phyloP scores from a whole-genome alignment of 2,329 filamentous ascomycete genomes.

The Epichloe hybrida region DNA sequence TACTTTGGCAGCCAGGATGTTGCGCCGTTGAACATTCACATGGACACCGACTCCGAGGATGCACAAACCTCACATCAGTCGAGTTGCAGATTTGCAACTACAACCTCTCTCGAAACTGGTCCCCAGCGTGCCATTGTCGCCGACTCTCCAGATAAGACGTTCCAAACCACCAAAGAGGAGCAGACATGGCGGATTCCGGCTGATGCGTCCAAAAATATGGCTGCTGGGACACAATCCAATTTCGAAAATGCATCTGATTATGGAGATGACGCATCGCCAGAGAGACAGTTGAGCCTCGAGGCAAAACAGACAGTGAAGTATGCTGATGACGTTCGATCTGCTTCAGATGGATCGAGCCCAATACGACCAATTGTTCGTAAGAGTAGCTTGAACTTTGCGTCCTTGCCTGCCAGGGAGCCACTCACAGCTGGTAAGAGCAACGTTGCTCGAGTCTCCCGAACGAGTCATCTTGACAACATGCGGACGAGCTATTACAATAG shows the following conservation, averaged over 20 bases:
- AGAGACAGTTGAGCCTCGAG: slow-evolving; percentile 3
- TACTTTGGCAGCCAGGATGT: slow-evolving; percentile 54
- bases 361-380: slow-evolving; percentile 70
- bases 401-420: slow-evolving; percentile 81
- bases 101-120: slow-evolving; percentile 10
- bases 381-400: slow-evolving; percentile 89
- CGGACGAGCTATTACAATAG: slow-evolving; percentile 62
- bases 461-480: slow-evolving; percentile 63
- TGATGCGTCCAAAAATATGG: slow-evolving; percentile 1
- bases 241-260: background rate
- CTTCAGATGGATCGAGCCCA: slow-evolving; percentile 60
- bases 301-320: background rate
- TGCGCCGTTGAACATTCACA: slow-evolving; percentile 13
- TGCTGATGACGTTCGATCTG: slow-evolving; percentile 39
- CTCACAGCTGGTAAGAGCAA: slow-evolving; percentile 73
- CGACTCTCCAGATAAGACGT: slow-evolving; percentile 24
- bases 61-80: slow-evolving; percentile 10
- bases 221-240: background rate
- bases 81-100: slow-evolving; percentile 7
- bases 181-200: slow-evolving; percentile 18
- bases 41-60: slow-evolving; percentile 11
- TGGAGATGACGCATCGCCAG: slow-evolving; percentile 3
- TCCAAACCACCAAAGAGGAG: slow-evolving; percentile 32
- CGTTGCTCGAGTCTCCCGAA: slow-evolving; percentile 57
- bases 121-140: slow-evolving; percentile 15